Base-by-base conservation (phyloP, 106 monocot genomes). In the Dendrobium catenatum region DNA sequence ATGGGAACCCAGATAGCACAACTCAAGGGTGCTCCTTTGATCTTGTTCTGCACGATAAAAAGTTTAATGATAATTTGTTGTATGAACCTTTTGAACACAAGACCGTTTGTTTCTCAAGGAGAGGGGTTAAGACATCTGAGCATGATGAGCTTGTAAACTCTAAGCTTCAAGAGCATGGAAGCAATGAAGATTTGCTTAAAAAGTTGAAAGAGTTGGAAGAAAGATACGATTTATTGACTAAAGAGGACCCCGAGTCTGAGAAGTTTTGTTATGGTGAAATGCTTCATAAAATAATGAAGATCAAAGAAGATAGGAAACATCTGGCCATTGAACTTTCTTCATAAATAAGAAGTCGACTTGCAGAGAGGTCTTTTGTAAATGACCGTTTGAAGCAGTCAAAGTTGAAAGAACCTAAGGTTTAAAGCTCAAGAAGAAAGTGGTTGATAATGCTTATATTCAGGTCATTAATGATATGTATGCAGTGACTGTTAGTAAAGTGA, bases 171-270 rank as follows among this genome's bases (percentile, higher is more conserved):
- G 84, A 84, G 59, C 74, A 85, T 24, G 81, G 83, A 55, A 77
- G 73, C 47, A 92, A 98, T 79, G 86, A 88, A 75, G 80, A 83
- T 72, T 81, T 98, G 80, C 68, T 80, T 43, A 75, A 73, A 46
- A 98, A 89, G 82, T 51, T 82, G 46, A 88, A 91, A 73, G 92
- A 95, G 64, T 78, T 87, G 27, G 91, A 95, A 18, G 74, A 89
- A 61, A 88, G 58, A 51, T 73, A 87, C 40, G 16, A 79, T 17
- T 51, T 89, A 13, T 81, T 33, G 0, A 20, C 78, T 77, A 84
- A 91, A 83, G 82, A 89, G 83, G 88, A 85, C 27, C 58, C 56
- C 58, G 88, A 92, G 26, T 26, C 85, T 58, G 82, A 84, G 42
- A 78, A 77, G 18, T 51, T 88, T n/a, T 72, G n/a, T 67, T 22